phyloP scores from a whole-genome alignment of 768 basidiomycete genomes.

The Calocera viscosa region DNA sequence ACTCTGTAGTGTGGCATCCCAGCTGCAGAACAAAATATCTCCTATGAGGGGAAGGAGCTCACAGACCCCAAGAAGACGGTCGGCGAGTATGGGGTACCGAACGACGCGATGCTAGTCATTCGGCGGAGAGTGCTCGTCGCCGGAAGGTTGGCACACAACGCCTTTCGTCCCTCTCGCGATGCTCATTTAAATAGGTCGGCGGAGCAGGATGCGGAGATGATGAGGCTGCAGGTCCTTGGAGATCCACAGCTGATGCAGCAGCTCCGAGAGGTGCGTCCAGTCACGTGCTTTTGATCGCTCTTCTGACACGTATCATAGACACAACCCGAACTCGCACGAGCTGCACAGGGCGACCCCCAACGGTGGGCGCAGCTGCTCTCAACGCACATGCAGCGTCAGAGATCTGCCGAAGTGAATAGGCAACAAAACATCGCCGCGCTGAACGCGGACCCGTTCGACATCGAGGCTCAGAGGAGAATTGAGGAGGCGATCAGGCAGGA shows the following conservation, averaged over 20 bases:
- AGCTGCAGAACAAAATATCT: conserved; percentile 57
- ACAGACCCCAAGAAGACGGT: conserved; percentile 56
- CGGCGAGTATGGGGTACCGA: conserved; percentile 47
- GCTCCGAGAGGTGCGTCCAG: conserved; percentile 49
- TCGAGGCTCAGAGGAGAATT: conserved; percentile 85
- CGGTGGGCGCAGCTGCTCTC: conserved; percentile 65
- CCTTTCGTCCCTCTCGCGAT: background rate
- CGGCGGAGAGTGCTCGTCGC: conserved; percentile 45
- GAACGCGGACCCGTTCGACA: conserved; percentile 79
- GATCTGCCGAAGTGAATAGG: conserved; percentile 40
- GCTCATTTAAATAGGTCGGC: conserved; percentile 35
- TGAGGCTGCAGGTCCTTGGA: conserved; percentile 76
- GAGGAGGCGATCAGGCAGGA: conserved; percentile 87
- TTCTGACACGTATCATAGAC: conserved; percentile 32
- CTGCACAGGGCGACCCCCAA: conserved; percentile 48
- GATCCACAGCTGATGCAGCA: conserved; percentile 69
- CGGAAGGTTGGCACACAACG: conserved; percentile 28
- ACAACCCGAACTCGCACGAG: conserved; percentile 70
- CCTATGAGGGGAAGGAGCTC: conserved; percentile 53
- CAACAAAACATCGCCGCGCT: conserved; percentile 54
- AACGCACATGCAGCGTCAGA: conserved; percentile 45
- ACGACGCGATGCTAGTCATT: conserved; percentile 54
- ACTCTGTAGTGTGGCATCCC: conserved; percentile 62
- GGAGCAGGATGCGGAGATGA: conserved; percentile 80
- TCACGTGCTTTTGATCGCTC: no score